A percentile compares a stretch with the other conserved stretches of the same genome.
Evolutionary conservation across 371 early-diverging fungal genomes (phyloP).

Genomic region (Aphelidium insulamus): DNA sequence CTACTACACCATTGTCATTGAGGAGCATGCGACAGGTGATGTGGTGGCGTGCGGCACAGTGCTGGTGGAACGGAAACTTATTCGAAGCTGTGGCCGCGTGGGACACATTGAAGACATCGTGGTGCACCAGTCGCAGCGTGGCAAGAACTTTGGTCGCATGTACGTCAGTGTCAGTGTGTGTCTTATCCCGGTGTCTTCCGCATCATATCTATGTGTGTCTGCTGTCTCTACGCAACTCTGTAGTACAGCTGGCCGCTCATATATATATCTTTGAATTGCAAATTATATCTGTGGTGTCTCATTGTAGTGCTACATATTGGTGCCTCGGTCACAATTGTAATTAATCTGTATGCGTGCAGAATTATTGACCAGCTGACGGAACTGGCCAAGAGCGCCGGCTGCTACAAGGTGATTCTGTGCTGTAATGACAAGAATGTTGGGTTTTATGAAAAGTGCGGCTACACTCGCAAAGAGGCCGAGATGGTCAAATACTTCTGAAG

Average conservation of each 20-base stretch:
- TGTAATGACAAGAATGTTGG: constrained; percentile 61
- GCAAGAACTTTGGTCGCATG: constrained; percentile 58
- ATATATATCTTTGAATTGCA: constrained; percentile 3
- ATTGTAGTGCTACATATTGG: background rate
- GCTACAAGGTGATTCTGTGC: constrained; percentile 66
- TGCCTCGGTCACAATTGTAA: too few relatives aligned
- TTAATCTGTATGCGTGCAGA: too few relatives aligned
- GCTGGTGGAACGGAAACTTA: constrained; percentile 88
- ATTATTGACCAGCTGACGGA: constrained; percentile 48
- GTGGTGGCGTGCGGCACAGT: constrained; percentile 89
- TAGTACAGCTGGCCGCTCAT: background rate
- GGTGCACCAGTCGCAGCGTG: constrained; percentile 74
- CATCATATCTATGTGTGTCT: background rate
- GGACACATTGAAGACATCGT: constrained; percentile 88
- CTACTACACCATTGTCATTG: constrained; percentile 57
- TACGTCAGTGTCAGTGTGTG: constrained; percentile 4
- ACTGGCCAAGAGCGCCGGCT: constrained; percentile 31
- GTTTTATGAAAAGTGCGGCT: constrained; percentile 86
- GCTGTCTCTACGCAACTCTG: too few relatives aligned
- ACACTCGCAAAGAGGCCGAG: constrained; percentile 59
- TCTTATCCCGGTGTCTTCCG: too few relatives aligned
- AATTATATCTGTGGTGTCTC: constrained; percentile 4
- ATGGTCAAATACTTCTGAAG: constrained; percentile 51
- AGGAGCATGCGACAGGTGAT: constrained; percentile 28
- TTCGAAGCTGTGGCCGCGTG: constrained; percentile 66